A percentile compares a stretch with the other conserved stretches of the same genome.
Conservation (phyloP, 345 rosid genomes). For the Citrus hindsii region DNA sequence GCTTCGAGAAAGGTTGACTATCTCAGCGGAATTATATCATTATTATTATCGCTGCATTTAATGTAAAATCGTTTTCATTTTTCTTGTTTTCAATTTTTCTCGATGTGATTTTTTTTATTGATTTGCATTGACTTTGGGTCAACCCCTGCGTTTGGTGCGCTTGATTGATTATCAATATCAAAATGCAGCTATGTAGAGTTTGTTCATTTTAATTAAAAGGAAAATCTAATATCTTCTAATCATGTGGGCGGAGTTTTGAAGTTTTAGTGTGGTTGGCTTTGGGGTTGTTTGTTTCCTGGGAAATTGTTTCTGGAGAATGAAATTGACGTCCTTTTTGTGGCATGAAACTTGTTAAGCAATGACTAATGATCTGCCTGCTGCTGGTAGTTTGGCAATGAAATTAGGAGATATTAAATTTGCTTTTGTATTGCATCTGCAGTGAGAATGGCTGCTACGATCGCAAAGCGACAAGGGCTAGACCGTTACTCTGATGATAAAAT, state of each 20-base stretch:
- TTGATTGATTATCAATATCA: background rate
- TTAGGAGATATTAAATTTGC: background rate
- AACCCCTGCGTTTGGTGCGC: background rate
- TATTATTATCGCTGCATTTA: background rate
- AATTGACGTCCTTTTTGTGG: background rate
- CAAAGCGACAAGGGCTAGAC: constrained; percentile 17
- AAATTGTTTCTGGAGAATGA: background rate
- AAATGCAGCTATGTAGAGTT: background rate
- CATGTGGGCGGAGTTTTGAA: background rate
- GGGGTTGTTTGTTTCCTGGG: background rate
- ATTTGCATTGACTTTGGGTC: background rate
- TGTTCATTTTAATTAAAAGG: background rate
- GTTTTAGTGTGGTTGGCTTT: background rate
- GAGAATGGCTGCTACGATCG: constrained; percentile 35
- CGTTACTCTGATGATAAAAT: background rate
- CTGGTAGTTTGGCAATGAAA: background rate
- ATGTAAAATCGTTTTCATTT: background rate
- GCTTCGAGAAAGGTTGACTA: background rate
- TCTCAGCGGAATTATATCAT: background rate
- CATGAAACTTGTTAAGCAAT: background rate
- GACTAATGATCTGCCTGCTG: background rate
- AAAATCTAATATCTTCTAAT: too few relatives aligned
- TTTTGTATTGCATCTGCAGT: constrained; percentile 22
- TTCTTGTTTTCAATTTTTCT: too few relatives aligned
- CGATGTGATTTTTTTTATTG: background rate